Conservation (phyloP, 768 basidiomycete species). For the Phanerochaete sordida region DNA sequence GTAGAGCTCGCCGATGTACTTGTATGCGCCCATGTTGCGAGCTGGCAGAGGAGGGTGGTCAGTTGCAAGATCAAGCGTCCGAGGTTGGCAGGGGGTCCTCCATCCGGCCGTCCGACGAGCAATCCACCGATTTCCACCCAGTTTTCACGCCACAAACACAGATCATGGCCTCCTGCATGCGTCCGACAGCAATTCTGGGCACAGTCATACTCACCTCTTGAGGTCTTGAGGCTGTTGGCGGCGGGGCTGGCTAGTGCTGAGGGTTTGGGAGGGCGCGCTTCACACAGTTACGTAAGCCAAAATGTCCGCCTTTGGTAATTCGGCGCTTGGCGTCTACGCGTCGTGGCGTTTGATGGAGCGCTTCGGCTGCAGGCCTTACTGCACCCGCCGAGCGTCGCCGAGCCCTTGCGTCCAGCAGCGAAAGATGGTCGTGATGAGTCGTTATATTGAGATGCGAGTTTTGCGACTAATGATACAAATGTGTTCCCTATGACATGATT, state of each 20-base stretch:
- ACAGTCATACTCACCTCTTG: slow-evolving; percentile 26
- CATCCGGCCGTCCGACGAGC: slow-evolving; percentile 21
- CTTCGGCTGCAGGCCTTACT: neutral
- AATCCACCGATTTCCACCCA: slow-evolving; percentile 27
- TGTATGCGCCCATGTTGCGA: slow-evolving; percentile 87
- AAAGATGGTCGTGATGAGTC: neutral
- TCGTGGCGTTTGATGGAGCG: neutral
- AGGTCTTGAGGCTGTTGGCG: slow-evolving; percentile 25
- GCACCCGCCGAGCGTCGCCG: neutral
- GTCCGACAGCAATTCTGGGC: slow-evolving; percentile 11
- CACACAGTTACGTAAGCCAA: neutral
- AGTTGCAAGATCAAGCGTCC: slow-evolving; percentile 5
- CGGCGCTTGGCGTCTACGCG: neutral
- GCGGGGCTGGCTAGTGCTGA: slow-evolving; percentile 13
- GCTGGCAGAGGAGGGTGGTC: slow-evolving; percentile 25
- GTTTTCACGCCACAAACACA: slow-evolving; percentile 4
- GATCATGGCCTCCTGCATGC: neutral
- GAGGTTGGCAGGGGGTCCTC: neutral
- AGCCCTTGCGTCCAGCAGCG: neutral
- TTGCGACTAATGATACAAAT: neutral
- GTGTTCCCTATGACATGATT: neutral
- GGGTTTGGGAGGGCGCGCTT: neutral
- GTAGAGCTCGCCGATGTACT: slow-evolving; percentile 96
- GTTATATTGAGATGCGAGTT: neutral
- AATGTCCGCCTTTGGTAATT: neutral